Base-by-base conservation (phyloP, 495 filamentous ascomycete genomes). In the Tricharina praecox region DNA sequence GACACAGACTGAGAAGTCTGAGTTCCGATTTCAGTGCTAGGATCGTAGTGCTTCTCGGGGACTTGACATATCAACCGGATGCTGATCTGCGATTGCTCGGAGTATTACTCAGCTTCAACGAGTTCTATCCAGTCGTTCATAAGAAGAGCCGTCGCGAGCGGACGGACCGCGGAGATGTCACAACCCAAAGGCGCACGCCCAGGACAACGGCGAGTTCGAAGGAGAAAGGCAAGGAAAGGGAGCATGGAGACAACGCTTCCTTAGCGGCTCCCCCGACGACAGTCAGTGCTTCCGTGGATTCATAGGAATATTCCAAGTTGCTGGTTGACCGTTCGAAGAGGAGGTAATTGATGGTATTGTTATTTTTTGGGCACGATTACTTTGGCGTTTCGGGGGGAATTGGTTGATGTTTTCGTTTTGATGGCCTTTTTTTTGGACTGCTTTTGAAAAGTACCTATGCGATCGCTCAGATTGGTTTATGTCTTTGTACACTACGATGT, bases 91-190 rank as follows among this genome's bases (percentile, higher is more conserved):
- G 87, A 34, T 93, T 95, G 67, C 67, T 99, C 50, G 92, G 81
- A 8, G 83, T 94, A 39, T 82, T 88, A 18, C 93, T 99, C 85
- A 99, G 95, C 60, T 99, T 99, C 61, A 99, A 99, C 63, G 87
- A 95, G 63, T 84, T 54, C 36, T 59, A 59, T 52, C 56, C 56
- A 23, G 55, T 59, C 28, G 48, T 59, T 28, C 60, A 59, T 45
- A 59, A 59, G 18, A 43, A 26, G 40, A 43, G 40, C 8, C 13
- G 10, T 13, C 21, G 40, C n/a, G n/a, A n/a, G n/a, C n/a, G n/a
- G n/a, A n/a, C n/a, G 23, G 40, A 43, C 26, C 39, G 23, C 8
- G 40, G 20, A 24, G 40, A 26, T 19, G 24, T 13, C 7, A 26
- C 2, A 13, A 13, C 23, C 13, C 9, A 18, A 13, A 43, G 21